Evolutionary conservation across 2,329 filamentous ascomycete genomes (phyloP).

Genomic region (Fusarium subtropicale): DNA sequence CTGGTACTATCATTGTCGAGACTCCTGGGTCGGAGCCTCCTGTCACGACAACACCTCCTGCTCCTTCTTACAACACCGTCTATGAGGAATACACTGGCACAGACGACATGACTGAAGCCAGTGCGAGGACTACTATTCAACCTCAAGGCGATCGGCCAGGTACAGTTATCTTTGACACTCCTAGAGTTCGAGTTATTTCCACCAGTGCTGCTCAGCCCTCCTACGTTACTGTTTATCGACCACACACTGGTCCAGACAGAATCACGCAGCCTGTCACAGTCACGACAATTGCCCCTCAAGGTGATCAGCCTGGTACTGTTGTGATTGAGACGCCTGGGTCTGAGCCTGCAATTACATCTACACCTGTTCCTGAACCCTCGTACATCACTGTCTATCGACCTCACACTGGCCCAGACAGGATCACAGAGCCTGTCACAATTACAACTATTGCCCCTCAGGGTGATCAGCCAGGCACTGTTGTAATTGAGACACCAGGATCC

Average conservation of each 20-base stretch:
- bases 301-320: slow-evolving; percentile 11
- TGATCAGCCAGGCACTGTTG: slow-evolving; percentile 10
- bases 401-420: neutral
- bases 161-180: slow-evolving; percentile 34
- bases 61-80: slow-evolving; percentile 22
- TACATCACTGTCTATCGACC: slow-evolving; percentile 13
- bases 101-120: slow-evolving; percentile 18
- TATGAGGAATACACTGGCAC: slow-evolving; percentile 27
- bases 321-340: slow-evolving; percentile 18
- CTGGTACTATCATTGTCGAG: slow-evolving; percentile 32
- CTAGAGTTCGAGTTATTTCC: slow-evolving; percentile 8
- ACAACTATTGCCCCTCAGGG: slow-evolving; percentile 3
- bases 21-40: slow-evolving; percentile 23
- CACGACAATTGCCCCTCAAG: slow-evolving; percentile 8
- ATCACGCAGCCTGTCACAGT: slow-evolving; percentile 20
- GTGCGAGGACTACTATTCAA: slow-evolving; percentile 22
- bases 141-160: slow-evolving; percentile 29
- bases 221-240: slow-evolving; percentile 23
- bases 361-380: neutral
- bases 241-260: slow-evolving; percentile 3
- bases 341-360: neutral
- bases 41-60: slow-evolving; percentile 23
- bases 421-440: neutral
- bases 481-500: slow-evolving; percentile 15
- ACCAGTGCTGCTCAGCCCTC: slow-evolving; percentile 12